These are phyloP conservation scores for Nasturtium officinale DNA, from an alignment of 345 rosid genomes.

Conservation along the genomic window DNA sequence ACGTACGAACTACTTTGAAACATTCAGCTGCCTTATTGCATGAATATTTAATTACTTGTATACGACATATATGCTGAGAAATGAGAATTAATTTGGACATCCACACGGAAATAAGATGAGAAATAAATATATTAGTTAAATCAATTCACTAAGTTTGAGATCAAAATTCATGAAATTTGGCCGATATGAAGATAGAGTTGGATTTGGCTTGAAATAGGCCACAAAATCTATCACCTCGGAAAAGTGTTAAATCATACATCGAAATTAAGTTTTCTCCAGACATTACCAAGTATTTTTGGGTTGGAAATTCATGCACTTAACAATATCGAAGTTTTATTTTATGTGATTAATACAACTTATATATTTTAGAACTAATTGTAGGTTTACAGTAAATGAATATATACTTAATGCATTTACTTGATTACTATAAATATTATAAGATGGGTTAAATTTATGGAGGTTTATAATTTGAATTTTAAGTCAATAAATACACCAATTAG, in stretches of 20 bases:
- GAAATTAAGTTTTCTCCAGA: too few relatives aligned
- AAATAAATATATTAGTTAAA: too few relatives aligned
- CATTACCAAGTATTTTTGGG: neutral
- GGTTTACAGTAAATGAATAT: neutral
- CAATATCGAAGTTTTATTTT: neutral
- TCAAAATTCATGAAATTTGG: neutral
- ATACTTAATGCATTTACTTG: neutral
- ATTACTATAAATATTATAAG: neutral
- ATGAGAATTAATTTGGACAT: neutral
- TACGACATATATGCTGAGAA: neutral
- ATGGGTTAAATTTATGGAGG: constrained; percentile 3
- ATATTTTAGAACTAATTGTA: neutral
- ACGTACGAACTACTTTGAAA: constrained; percentile 35
- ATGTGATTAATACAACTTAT: neutral
- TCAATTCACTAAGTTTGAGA: too few relatives aligned
- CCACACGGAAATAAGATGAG: neutral
- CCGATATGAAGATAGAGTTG: too few relatives aligned
- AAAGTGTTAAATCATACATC: too few relatives aligned
- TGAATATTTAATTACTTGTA: neutral
- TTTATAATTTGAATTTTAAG: neutral
- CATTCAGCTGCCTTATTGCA: constrained; percentile 19
- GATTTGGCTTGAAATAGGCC: too few relatives aligned
- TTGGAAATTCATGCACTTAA: neutral
- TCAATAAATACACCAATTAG: neutral
- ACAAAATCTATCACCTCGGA: too few relatives aligned